A percentile compares a stretch with the other conserved stretches of the same genome.
Evolutionary conservation across 2,329 filamentous ascomycete species (phyloP).

Genomic region (Colletotrichum limetticola): DNA sequence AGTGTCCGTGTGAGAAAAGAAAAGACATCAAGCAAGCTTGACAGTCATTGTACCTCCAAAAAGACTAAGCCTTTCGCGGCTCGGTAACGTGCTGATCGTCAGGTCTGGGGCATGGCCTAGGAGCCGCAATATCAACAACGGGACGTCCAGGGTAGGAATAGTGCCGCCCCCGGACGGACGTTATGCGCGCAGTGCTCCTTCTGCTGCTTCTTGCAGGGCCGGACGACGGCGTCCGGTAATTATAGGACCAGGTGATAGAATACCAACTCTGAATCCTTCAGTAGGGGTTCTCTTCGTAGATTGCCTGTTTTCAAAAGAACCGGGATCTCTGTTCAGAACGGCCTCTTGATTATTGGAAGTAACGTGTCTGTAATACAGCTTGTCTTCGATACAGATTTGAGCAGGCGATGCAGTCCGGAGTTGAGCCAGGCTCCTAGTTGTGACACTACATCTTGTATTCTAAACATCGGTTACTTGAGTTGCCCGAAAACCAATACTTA

Average conservation of each 20-base stretch:
- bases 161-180: not conserved
- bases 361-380: conserved; percentile 11
- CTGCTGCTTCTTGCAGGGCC: not conserved
- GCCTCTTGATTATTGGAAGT: not conserved
- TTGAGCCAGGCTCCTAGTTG: conserved; percentile 13
- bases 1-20: not conserved
- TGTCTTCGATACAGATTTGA: not conserved
- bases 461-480: not conserved
- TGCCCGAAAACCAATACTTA: too few species aligned
- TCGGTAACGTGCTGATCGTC: not conserved
- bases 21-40: not conserved
- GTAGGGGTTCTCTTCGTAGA: not conserved
- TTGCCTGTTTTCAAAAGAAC: not conserved
- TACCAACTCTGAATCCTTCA: not conserved
- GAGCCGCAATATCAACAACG: conserved; percentile 7
- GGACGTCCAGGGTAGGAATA: not conserved
- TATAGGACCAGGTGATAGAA: not conserved
- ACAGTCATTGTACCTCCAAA: not conserved
- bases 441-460: conserved; percentile 1
- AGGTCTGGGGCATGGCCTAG: not conserved
- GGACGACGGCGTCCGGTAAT: not conserved
- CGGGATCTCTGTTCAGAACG: not conserved
- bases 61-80: not conserved
- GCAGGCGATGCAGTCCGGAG: not conserved
- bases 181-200: not conserved